Base-by-base conservation (phyloP, 495 filamentous ascomycete species). In the Aspergillus taichungensis region DNA sequence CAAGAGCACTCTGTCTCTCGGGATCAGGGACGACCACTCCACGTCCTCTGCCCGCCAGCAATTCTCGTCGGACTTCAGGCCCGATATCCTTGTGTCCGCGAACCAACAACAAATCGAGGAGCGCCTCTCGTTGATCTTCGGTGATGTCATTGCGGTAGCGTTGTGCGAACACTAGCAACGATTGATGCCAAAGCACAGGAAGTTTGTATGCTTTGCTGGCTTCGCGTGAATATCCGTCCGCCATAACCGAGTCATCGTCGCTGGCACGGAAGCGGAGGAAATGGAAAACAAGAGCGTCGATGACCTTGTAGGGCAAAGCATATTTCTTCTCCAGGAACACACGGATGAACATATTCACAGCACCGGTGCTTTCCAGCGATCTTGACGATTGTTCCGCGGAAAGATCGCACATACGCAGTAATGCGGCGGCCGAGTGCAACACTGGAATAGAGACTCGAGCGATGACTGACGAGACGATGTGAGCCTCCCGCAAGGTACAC, bases 271-370 rank as follows among this genome's bases (percentile, higher is more conserved):
- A 96, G 12, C 92, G 82, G 51, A 95, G 63, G 62, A 96, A 98
- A 65, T 97, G 90, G 67, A 96, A 97, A 11, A 97, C 94, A 6
- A 97, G 71, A 14, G 88, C 83, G 54, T 98, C 92, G 13, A 98
- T 80, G 18, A 94, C 91, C 63, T 94, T 89, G 69, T 85, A 95
- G 29, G 92, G 92, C 13, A 98, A 73, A 1, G 92, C 92, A 53
- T 99, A 97, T 55, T 88, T 88, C 76, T 99, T 99, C 67, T 97
- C 90, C 8, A 99, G 69, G 42, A 99, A 78, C 12, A 84, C 78
- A 47, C 85, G 83, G 61, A 99, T 94, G 68, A 97, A 90, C 35
- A 90, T 82, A 62, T 95, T 95, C 14, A 89, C 89, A 8, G 92
- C 82, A 18, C 84, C 80, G 42, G 89, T 81, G 54, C 81, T 80